These are phyloP conservation scores for Coprinopsis strossmayeri DNA, from an alignment of 768 basidiomycete genomes.

Conservation along the genomic window DNA sequence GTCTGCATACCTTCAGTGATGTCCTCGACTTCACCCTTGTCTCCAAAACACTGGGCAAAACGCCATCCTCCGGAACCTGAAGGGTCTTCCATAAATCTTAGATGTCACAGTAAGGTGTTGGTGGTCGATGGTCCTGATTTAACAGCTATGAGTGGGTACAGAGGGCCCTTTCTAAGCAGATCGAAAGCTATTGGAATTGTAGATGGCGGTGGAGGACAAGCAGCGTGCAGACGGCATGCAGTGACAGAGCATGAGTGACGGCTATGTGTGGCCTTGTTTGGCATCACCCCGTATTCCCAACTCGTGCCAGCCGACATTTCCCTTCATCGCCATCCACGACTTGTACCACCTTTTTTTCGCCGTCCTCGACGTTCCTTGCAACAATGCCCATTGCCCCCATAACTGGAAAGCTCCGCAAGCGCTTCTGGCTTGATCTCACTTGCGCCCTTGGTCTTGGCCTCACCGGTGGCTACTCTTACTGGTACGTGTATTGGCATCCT, in stretches of 20 bases:
- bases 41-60: conserved; percentile 99
- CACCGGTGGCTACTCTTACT: conserved; percentile 71
- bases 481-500: no score
- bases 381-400: conserved; percentile 85
- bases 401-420: conserved; percentile 89
- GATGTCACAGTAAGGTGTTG: conserved; percentile 11
- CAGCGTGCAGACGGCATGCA: conserved; percentile 21
- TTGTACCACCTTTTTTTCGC: conserved; percentile 17
- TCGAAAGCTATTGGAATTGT: conserved; percentile 12
- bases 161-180: background rate
- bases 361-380: conserved; percentile 12
- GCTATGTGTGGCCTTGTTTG: conserved; percentile 19
- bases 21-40: conserved; percentile 99
- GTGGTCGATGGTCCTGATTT: conserved; percentile 16
- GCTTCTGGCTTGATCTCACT: conserved; percentile 80
- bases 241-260: conserved; percentile 21
- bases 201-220: conserved; percentile 14
- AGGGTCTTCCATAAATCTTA: conserved; percentile 70
- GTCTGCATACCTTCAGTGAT: conserved; percentile 86
- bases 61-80: conserved; percentile 90
- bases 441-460: conserved; percentile 72
- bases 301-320: conserved; percentile 28
- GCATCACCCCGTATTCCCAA: conserved; percentile 9
- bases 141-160: conserved; percentile 14
- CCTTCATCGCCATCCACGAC: conserved; percentile 23